A percentile compares a stretch with the other conserved stretches of the same genome.
Conservation (phyloP, 306 rosid species). For the Cercis canadensis region DNA sequence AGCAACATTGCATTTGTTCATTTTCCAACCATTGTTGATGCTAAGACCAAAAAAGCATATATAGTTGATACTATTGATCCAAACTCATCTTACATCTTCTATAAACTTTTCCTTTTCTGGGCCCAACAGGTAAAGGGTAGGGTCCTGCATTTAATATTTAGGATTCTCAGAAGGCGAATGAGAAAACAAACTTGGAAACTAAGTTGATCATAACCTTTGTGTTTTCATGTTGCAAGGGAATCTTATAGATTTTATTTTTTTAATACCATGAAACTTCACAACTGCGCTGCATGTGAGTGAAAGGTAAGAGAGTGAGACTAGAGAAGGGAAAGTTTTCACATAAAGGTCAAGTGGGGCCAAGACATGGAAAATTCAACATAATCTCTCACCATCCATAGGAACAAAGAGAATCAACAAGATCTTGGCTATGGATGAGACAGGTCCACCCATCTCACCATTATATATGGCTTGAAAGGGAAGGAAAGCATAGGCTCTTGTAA, state of each 20-base stretch:
- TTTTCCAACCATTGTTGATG: too few relatives aligned
- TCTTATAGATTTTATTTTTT: slow-evolving; percentile 29
- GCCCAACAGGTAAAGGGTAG: background rate
- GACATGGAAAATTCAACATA: slow-evolving; percentile 55
- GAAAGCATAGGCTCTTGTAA: slow-evolving; percentile 40
- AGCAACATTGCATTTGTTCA: too few relatives aligned
- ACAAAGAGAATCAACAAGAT: slow-evolving; percentile 75
- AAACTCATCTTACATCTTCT: too few relatives aligned
- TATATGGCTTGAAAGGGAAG: slow-evolving; percentile 50
- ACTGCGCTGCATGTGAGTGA: slow-evolving; percentile 46
- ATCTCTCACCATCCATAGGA: slow-evolving; percentile 58
- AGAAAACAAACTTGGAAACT: slow-evolving; percentile 40
- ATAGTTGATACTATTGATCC: too few relatives aligned
- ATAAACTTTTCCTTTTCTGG: too few relatives aligned
- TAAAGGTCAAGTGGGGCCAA: slow-evolving; percentile 48
- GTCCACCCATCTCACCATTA: slow-evolving; percentile 52
- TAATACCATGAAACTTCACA: slow-evolving; percentile 14
- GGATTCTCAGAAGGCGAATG: slow-evolving; percentile 20
- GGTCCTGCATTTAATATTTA: background rate
- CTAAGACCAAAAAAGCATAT: too few relatives aligned
- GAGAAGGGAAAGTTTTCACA: slow-evolving; percentile 26
- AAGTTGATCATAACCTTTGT: slow-evolving; percentile 24
- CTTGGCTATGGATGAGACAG: slow-evolving; percentile 56
- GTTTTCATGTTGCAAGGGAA: slow-evolving; percentile 33
- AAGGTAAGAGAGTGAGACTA: slow-evolving; percentile 35